A percentile compares a stretch with the other conserved stretches of the same genome.
Conservation (phyloP, 805 yeast species). For the Myxozyma mucilagina region DNA sequence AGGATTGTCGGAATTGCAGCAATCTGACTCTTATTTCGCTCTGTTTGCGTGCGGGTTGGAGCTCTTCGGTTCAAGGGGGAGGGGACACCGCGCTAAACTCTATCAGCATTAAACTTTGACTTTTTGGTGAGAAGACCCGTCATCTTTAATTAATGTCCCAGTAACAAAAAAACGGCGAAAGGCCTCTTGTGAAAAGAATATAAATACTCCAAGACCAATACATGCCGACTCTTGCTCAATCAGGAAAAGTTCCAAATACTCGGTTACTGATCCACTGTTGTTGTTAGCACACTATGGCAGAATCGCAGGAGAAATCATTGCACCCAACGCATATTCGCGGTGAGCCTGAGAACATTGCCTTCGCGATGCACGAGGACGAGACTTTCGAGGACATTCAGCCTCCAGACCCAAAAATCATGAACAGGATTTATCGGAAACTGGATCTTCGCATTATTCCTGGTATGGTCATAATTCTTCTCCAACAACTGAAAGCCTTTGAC, state of each 20-base stretch:
- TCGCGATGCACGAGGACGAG: conserved; percentile 20
- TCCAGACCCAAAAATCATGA: conserved; percentile 18
- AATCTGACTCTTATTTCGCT: too few relatives aligned
- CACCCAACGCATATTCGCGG: conserved; percentile 30
- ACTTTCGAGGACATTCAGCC: conserved; percentile 21
- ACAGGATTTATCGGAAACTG: conserved; percentile 44
- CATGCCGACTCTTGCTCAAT: too few relatives aligned
- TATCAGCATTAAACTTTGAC: too few relatives aligned
- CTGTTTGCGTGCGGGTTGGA: too few relatives aligned
- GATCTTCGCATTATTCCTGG: conserved; percentile 67
- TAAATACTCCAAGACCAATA: not conserved
- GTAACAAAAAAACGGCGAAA: too few relatives aligned
- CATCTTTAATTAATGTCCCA: too few relatives aligned
- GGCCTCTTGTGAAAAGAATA: not conserved
- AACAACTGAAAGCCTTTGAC: not conserved
- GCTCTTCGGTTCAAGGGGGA: too few relatives aligned
- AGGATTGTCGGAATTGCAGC: too few relatives aligned
- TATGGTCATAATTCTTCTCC: not conserved
- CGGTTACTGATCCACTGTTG: too few relatives aligned
- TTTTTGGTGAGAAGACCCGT: too few relatives aligned
- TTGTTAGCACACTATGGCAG: not conserved
- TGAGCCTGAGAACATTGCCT: conserved; percentile 27
- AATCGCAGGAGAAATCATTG: conserved; percentile 2
- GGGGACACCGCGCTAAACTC: too few relatives aligned
- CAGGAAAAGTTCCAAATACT: too few relatives aligned